Conservation (phyloP, 306 rosid species). For the Alnus rubra region DNA sequence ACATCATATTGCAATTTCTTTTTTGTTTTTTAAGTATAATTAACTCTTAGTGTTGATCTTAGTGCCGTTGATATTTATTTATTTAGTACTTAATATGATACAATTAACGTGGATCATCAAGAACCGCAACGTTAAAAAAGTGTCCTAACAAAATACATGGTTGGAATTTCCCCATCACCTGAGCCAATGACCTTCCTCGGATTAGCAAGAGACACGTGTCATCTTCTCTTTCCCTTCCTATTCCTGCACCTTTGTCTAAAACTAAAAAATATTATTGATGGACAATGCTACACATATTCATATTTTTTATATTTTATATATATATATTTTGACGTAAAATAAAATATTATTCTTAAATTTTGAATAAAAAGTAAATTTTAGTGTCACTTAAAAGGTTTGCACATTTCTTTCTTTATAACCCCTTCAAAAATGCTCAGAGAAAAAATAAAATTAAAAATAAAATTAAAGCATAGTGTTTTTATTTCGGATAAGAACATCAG, state of each 20-base stretch:
- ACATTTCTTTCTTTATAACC: no score
- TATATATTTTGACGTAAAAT: no score
- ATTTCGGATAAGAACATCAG: no score
- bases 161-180: not conserved
- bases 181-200: conserved; percentile 17
- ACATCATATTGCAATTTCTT: no score
- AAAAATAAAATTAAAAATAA: not conserved
- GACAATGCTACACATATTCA: no score
- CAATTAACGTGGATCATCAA: conserved; percentile 4
- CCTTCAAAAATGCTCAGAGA: not conserved
- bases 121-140: not conserved
- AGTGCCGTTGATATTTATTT: no score
- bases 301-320: no score
- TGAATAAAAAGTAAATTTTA: no score
- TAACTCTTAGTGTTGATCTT: not conserved
- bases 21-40: not conserved
- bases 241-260: not conserved
- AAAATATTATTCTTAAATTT: no score
- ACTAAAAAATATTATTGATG: no score
- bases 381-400: no score
- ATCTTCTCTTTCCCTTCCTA: not conserved
- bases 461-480: not conserved
- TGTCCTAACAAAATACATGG: not conserved
- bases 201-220: conserved; percentile 15
- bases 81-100: not conserved